These are phyloP conservation scores for Vitellaria paradoxa DNA, from an alignment of 179 eudicot genomes.

Conservation along the genomic window DNA sequence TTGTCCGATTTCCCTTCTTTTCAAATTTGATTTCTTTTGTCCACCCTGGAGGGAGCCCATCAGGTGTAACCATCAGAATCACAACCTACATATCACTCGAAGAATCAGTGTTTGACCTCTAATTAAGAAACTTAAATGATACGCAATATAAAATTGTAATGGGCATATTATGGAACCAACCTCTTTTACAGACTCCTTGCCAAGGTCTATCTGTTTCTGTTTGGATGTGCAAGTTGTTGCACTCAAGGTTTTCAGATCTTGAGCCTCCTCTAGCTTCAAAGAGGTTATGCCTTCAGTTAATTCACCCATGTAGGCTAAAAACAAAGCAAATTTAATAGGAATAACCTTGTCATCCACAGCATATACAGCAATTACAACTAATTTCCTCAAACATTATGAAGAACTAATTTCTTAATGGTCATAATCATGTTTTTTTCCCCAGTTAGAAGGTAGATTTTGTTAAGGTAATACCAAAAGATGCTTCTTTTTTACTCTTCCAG, in stretches of 20 bases:
- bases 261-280: conserved; percentile 23
- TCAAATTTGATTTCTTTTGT: conserved; percentile 59
- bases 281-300: conserved; percentile 22
- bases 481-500: background rate
- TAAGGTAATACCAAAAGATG: background rate
- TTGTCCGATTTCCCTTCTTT: conserved; percentile 23
- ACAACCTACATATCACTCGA: conserved; percentile 40
- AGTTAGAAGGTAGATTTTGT: background rate
- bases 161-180: conserved; percentile 2
- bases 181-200: background rate
- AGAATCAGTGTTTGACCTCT: conserved; percentile 19
- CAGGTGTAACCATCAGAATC: conserved; percentile 31
- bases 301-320: conserved; percentile 26
- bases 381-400: background rate
- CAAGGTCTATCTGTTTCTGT: conserved; percentile 19
- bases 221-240: conserved; percentile 22
- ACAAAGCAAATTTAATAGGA: conserved; percentile 11
- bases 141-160: background rate
- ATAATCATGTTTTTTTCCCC: background rate
- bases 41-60: conserved; percentile 84
- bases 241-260: conserved; percentile 13
- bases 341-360: background rate
- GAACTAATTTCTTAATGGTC: background rate
- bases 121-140: background rate
- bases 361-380: background rate